Base-by-base conservation (phyloP, 805 yeast genomes). In the Saturnispora saitoi region DNA sequence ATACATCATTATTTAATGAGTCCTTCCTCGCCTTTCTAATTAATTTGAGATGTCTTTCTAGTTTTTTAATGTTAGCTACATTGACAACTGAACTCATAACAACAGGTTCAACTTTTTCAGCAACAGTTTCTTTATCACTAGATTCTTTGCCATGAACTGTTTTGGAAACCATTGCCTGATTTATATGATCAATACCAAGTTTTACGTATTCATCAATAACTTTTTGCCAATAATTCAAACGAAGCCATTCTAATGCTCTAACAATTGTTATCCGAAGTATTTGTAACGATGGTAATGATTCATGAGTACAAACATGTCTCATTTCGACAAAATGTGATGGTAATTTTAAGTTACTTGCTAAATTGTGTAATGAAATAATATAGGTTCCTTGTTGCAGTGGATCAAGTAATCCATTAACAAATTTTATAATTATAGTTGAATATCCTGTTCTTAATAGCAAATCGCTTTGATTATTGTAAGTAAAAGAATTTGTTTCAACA, bases 301-400 rank as follows among this genome's bases (percentile, higher is more conserved):
- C 98, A 63, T 93, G 99, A 0, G 99, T 91, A 4, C 95, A 90
- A 57, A 78, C 76, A 63, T 93, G 98, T 48, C 99, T 72, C 29
- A 88, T 61, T 59, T 93, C 99, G 0, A 93, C 99, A 64, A 93
- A 88, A 58, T 76, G 76, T 30, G 81, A 71, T 0, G 98, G 96
- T 22, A 93, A 68, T 1, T 77, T 75, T 20, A 86, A 65, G 40
- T 75, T 73, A 47, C 69, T 74, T 0, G 98, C 98, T 22, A 93
- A 65, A 5, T 73, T 72, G 53, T 84, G 83, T 56, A 93, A 67
- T 5, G 97, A 90, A 14, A 84, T 76, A 0, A 96, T 96, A 60
- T 68, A 82, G 40, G 73, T 76, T 1, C 89, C 77, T 56, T 81
- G 86, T 64, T 93, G 99, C 43, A 75, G 75, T 0, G 95, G 93